Conservation (phyloP, 768 basidiomycete genomes). For the Solioccasus polychromus region DNA sequence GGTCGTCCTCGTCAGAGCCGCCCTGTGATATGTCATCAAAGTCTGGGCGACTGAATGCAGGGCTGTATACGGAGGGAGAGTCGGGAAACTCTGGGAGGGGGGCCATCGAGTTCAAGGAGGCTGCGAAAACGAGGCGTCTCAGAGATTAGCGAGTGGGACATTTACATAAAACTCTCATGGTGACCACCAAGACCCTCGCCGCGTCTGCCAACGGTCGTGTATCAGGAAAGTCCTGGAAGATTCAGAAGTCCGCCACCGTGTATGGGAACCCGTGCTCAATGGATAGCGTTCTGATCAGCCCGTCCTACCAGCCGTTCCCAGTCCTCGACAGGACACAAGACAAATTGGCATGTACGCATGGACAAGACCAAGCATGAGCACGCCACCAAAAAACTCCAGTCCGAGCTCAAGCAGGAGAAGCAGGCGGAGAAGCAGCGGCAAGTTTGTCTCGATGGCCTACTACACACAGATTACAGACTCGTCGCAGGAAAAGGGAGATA, state of each 20-base stretch:
- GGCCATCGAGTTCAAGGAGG: conserved; percentile 41
- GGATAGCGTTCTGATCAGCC: conserved; percentile 6
- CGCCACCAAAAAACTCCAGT: conserved; percentile 71
- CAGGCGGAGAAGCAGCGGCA: conserved; percentile 62
- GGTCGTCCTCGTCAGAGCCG: conserved; percentile 34
- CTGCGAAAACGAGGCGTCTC: conserved; percentile 29
- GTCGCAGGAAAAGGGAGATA: conserved; percentile 58
- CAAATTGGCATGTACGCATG: conserved; percentile 72
- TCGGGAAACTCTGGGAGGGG: conserved; percentile 59
- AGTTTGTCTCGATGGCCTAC: conserved; percentile 6
- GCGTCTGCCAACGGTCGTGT: conserved; percentile 63
- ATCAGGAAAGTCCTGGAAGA: conserved; percentile 72
- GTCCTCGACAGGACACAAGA: conserved; percentile 60
- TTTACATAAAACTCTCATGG: conserved; percentile 31
- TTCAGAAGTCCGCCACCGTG: conserved; percentile 48
- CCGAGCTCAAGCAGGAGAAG: conserved; percentile 76
- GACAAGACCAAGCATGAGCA: conserved; percentile 59
- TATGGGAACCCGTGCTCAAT: conserved; percentile 24
- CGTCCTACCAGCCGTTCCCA: conserved; percentile 56
- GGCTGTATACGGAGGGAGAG: conserved; percentile 69
- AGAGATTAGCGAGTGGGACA: too few relatives aligned
- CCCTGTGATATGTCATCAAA: conserved; percentile 56
- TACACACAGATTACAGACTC: neutral
- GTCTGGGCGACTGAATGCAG: conserved; percentile 46
- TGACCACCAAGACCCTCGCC: conserved; percentile 36